phyloP scores from a whole-genome alignment of 2,329 filamentous ascomycete genomes.

The Blastomyces parvus region DNA sequence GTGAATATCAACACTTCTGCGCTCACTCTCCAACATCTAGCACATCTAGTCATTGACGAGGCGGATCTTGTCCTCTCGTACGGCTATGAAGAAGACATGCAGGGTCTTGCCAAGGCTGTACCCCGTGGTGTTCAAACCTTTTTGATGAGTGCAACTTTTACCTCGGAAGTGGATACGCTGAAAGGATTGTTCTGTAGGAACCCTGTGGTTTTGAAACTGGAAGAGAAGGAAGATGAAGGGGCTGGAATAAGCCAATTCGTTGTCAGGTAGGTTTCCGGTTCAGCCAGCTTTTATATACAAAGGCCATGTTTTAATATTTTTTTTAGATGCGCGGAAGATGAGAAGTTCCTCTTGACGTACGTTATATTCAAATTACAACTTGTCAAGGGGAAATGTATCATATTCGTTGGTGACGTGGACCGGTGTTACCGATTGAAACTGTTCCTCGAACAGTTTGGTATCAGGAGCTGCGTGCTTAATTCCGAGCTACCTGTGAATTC shows the following conservation, averaged over 20 bases:
- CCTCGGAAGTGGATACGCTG: conserved; percentile 73
- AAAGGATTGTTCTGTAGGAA: conserved; percentile 77
- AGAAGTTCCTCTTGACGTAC: conserved; percentile 88
- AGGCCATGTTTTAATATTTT: conserved; percentile 13
- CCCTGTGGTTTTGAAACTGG: conserved; percentile 69
- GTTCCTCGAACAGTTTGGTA: conserved; percentile 93
- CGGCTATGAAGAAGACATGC: conserved; percentile 83
- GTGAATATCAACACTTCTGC: conserved; percentile 65
- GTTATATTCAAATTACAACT: conserved; percentile 92
- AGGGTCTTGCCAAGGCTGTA: conserved; percentile 64
- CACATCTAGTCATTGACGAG: conserved; percentile 82
- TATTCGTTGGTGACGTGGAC: conserved; percentile 80
- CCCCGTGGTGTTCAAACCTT: conserved; percentile 82
- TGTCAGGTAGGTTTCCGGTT: conserved; percentile 52
- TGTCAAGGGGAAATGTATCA: conserved; percentile 82
- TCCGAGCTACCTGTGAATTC: conserved; percentile 90
- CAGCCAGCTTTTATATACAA: neutral
- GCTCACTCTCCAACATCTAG: conserved; percentile 60
- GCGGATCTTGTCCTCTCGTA: conserved; percentile 90
- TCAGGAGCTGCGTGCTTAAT: conserved; percentile 87
- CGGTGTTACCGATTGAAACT: conserved; percentile 85
- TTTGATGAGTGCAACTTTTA: conserved; percentile 88
- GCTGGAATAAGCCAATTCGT: conserved; percentile 77
- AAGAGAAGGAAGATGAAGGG: conserved; percentile 68
- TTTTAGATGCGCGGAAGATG: conserved; percentile 75